These are phyloP conservation scores for Primulina eburnea DNA, from an alignment of 257 asterid species.

Conservation along the genomic window DNA sequence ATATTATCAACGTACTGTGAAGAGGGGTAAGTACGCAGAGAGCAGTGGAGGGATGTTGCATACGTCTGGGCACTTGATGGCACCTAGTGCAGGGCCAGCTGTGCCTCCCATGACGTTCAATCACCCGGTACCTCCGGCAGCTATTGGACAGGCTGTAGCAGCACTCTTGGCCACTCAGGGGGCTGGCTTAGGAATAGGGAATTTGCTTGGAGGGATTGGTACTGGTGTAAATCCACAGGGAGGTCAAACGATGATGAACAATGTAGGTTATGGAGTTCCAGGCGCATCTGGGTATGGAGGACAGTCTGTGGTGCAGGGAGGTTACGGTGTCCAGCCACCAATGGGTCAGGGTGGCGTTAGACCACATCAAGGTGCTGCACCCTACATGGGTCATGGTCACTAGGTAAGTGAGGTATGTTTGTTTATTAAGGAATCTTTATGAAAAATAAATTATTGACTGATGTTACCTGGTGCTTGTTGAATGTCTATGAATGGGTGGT, in stretches of 20 bases:
- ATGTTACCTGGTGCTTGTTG: constrained; percentile 3
- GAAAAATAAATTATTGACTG: background rate
- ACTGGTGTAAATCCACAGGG: constrained; percentile 65
- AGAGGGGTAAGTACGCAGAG: constrained; percentile 76
- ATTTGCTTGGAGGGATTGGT: constrained; percentile 83
- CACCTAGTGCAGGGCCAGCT: constrained; percentile 69
- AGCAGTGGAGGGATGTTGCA: constrained; percentile 44
- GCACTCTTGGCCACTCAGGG: constrained; percentile 82
- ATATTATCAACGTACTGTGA: constrained; percentile 57
- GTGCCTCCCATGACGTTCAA: constrained; percentile 57
- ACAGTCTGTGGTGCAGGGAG: constrained; percentile 77
- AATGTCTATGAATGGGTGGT: background rate
- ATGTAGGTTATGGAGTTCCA: constrained; percentile 71
- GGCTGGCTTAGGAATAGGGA: constrained; percentile 80
- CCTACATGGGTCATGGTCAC: constrained; percentile 84
- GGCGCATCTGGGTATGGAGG: constrained; percentile 62
- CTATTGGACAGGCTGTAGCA: constrained; percentile 91
- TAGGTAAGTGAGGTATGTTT: constrained; percentile 52
- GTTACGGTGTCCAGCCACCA: constrained; percentile 65
- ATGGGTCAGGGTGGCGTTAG: constrained; percentile 81
- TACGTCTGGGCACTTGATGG: constrained; percentile 87
- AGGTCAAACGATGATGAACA: constrained; percentile 59
- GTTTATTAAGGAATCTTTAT: background rate
- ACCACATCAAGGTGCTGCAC: constrained; percentile 89
- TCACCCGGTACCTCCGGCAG: constrained; percentile 70